Evolutionary conservation across 352 stramenopile species (phyloP).

Genomic region (Blastocystis sp.): DNA sequence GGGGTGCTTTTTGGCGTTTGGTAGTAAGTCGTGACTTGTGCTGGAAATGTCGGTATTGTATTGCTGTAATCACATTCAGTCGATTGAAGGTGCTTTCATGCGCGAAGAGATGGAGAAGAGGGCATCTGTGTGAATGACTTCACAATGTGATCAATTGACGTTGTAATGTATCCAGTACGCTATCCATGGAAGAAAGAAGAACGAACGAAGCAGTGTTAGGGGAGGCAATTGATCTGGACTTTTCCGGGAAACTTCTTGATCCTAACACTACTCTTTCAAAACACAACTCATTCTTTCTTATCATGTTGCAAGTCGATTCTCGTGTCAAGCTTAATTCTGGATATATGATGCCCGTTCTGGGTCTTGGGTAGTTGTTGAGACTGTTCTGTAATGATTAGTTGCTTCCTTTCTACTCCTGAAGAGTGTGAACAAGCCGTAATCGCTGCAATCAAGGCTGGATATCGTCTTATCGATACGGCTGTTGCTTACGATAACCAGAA

Average conservation of each 20-base stretch:
- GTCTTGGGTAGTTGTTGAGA: slow-evolving; percentile 5
- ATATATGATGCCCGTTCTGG: slow-evolving; percentile 38
- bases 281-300: not conserved
- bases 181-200: no score
- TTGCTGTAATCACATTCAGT: no score
- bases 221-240: not conserved
- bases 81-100: no score
- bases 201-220: not conserved
- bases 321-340: slow-evolving; percentile 52
- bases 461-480: slow-evolving; percentile 82
- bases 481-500: slow-evolving; percentile 83
- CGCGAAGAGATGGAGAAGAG: no score
- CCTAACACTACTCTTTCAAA: not conserved
- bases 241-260: not conserved
- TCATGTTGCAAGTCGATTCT: not conserved
- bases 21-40: no score
- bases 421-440: slow-evolving; percentile 64
- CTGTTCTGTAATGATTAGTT: not conserved
- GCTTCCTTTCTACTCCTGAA: slow-evolving; percentile 1
- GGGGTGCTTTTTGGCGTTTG: no score
- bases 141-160: no score
- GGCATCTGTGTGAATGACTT: no score
- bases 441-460: slow-evolving; percentile 77
- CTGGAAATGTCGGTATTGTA: no score
- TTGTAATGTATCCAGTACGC: no score